A percentile compares a stretch with the other conserved stretches of the same genome.
These are phyloP conservation scores for Silene uniflora DNA, from an alignment of 148 eudicot genomes.

Conservation along the genomic window DNA sequence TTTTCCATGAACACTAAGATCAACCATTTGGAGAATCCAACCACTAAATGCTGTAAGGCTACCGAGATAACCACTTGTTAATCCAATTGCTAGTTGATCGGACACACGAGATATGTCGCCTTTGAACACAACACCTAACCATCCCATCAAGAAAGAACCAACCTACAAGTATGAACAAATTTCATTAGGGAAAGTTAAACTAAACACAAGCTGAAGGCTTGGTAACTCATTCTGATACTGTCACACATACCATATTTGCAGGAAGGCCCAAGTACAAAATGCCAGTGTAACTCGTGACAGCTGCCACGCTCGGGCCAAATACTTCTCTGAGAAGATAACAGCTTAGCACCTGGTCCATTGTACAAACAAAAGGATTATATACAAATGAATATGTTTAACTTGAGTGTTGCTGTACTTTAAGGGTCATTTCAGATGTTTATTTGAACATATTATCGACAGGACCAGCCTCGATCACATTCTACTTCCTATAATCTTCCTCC, in stretches of 20 bases:
- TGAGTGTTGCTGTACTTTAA: no score
- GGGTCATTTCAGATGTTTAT: no score
- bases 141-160: constrained; percentile 97
- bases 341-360: constrained; percentile 45
- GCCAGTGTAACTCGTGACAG: constrained; percentile 53
- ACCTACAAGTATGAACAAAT: constrained; percentile 35
- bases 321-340: constrained; percentile 62
- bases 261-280: constrained; percentile 85
- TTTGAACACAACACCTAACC: constrained; percentile 88
- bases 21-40: constrained; percentile 90
- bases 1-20: constrained; percentile 70
- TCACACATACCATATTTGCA: constrained; percentile 66
- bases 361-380: neutral
- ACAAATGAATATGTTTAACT: no score
- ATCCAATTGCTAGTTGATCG: constrained; percentile 62
- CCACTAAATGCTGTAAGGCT: constrained; percentile 95
- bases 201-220: no score
- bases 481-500: no score
- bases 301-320: constrained; percentile 61
- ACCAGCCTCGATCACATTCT: no score
- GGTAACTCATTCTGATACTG: no score
- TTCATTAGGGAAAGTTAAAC: neutral
- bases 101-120: constrained; percentile 51
- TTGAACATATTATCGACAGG: no score
- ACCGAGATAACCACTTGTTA: constrained; percentile 85